A percentile compares a stretch with the other conserved stretches of the same genome.
phyloP scores from a whole-genome alignment of 2,329 filamentous ascomycete species.

The Cladophialophora yegresii region DNA sequence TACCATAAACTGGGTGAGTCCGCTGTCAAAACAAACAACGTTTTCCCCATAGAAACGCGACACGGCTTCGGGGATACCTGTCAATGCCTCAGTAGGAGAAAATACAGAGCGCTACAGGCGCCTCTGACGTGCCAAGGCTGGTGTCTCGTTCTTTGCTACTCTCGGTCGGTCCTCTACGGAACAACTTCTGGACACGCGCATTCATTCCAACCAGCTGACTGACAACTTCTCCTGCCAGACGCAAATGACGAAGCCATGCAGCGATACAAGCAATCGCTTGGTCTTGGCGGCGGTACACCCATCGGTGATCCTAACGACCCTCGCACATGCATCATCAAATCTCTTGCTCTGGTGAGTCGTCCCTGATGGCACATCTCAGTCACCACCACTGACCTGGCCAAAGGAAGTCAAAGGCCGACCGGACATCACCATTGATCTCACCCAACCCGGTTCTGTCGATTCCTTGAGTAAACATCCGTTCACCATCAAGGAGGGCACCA shows the following conservation, averaged over 20 bases:
- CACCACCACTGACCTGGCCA: conserved; percentile 7
- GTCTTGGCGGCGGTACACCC: conserved; percentile 70
- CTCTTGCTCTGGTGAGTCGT: conserved; percentile 66
- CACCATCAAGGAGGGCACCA: conserved; percentile 92
- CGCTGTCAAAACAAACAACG: neutral
- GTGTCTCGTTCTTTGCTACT: neutral
- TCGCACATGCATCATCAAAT: conserved; percentile 89
- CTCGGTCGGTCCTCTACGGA: neutral
- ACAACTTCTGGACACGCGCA: neutral
- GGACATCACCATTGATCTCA: conserved; percentile 88
- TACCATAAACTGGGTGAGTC: conserved; percentile 88
- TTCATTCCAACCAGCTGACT: neutral
- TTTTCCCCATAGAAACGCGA: neutral
- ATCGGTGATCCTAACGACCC: conserved; percentile 77
- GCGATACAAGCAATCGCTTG: conserved; percentile 96
- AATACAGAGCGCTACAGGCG: neutral
- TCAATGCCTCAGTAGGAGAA: neutral
- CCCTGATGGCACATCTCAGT: neutral
- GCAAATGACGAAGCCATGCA: conserved; percentile 87
- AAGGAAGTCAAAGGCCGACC: conserved; percentile 72
- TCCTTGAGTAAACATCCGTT: conserved; percentile 89
- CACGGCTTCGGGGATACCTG: neutral
- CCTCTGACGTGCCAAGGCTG: neutral
- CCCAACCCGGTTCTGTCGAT: conserved; percentile 68
- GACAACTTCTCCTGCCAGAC: conserved; percentile 47